These are phyloP conservation scores for Castanea mollissima DNA, from an alignment of 306 rosid species.

Conservation along the genomic window DNA sequence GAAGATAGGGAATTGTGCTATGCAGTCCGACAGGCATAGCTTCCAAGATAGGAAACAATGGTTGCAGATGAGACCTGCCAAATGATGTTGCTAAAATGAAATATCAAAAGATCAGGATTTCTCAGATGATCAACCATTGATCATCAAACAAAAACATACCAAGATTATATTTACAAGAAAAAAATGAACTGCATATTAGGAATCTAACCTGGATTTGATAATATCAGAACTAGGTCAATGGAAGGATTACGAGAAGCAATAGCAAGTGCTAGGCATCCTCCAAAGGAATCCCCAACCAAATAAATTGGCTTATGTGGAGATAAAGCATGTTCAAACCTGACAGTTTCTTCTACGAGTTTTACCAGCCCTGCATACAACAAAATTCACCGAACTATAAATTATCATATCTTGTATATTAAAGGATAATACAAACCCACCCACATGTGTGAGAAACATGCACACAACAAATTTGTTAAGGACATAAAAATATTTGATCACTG, in stretches of 20 bases:
- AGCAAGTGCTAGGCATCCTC: slow-evolving; percentile 93
- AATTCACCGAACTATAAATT: slow-evolving; percentile 7
- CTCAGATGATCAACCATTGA: slow-evolving; percentile 11
- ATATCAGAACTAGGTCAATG: slow-evolving; percentile 67
- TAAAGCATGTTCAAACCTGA: slow-evolving; percentile 60
- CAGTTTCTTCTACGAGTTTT: slow-evolving; percentile 76
- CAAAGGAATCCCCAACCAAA: slow-evolving; percentile 91
- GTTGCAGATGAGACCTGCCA: slow-evolving; percentile 80
- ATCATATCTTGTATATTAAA: slow-evolving; percentile 1
- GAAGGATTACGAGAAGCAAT: slow-evolving; percentile 87
- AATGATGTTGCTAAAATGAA: slow-evolving; percentile 78
- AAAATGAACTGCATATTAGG: slow-evolving; percentile 1
- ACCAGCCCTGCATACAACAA: slow-evolving; percentile 58
- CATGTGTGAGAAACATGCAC: not conserved
- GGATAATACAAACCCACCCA: not conserved
- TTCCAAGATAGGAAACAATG: slow-evolving; percentile 70
- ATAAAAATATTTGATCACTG: not conserved
- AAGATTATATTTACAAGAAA: slow-evolving; percentile 12
- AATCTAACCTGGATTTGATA: slow-evolving; percentile 73
- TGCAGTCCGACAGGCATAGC: slow-evolving; percentile 65
- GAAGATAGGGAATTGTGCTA: slow-evolving; percentile 67
- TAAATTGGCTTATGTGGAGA: slow-evolving; percentile 83
- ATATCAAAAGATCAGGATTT: slow-evolving; percentile 29
- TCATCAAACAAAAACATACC: slow-evolving; percentile 13
- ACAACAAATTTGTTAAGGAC: not conserved